phyloP scores from a whole-genome alignment of 148 eudicot genomes.

The Vaccinium macrocarpon region DNA sequence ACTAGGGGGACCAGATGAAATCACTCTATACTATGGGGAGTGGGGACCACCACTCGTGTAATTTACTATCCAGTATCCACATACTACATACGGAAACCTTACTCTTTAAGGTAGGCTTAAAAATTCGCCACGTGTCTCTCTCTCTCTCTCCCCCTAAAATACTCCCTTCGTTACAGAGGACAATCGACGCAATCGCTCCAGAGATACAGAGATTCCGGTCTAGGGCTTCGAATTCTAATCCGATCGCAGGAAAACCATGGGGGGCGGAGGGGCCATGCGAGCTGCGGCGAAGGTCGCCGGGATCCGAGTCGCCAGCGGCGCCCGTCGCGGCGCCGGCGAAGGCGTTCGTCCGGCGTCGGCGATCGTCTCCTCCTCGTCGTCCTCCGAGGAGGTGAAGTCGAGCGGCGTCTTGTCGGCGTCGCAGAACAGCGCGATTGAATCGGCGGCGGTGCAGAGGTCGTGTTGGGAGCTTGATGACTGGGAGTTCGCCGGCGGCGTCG shows the following conservation, averaged over 20 bases:
- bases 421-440: conserved; percentile 12
- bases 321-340: conserved; percentile 37
- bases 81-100: background rate
- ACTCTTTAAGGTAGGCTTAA: background rate
- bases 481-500: conserved; percentile 54
- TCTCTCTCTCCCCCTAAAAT: background rate
- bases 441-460: conserved; percentile 28
- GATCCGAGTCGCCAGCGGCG: conserved; percentile 25
- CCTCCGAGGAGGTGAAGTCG: conserved; percentile 29
- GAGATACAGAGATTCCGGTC: background rate
- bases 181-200: background rate
- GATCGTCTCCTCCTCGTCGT: conserved; percentile 9
- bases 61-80: background rate
- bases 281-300: conserved; percentile 75
- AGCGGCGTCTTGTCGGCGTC: conserved; percentile 19
- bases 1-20: background rate
- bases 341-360: conserved; percentile 25
- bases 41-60: background rate
- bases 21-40: background rate
- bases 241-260: conserved; percentile 37
- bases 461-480: conserved; percentile 61
- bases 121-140: background rate
- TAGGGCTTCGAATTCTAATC: background rate
- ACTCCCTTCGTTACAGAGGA: background rate
- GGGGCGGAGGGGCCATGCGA: conserved; percentile 80